phyloP scores from a whole-genome alignment of 768 basidiomycete genomes.

The Trametes sanguinea region DNA sequence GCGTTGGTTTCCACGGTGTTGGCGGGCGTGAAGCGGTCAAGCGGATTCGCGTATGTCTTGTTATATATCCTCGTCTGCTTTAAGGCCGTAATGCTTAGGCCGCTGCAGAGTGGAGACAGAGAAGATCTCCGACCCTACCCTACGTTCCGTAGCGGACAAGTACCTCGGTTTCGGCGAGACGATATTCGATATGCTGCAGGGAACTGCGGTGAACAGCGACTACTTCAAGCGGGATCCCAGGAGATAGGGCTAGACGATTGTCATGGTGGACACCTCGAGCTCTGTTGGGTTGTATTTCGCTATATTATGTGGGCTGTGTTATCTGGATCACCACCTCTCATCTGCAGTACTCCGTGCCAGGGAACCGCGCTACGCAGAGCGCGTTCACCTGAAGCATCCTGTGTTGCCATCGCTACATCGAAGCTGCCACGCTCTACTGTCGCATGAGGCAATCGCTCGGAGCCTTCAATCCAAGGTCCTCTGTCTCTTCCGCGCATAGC shows the following conservation, averaged over 20 bases:
- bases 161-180: conserved; percentile 89
- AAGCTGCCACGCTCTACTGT: too few relatives aligned
- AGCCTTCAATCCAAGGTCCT: too few relatives aligned
- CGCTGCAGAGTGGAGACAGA: conserved; percentile 55
- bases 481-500: too few relatives aligned
- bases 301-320: conserved; percentile 17
- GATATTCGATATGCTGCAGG: conserved; percentile 83
- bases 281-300: conserved; percentile 9
- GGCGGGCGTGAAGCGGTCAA: conserved; percentile 88
- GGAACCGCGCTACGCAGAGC: too few relatives aligned
- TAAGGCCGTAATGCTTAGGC: neutral
- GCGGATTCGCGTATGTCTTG: conserved; percentile 80
- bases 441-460: too few relatives aligned
- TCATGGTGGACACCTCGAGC: neutral
- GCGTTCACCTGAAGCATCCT: too few relatives aligned
- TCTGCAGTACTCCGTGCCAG: neutral
- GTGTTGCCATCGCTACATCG: too few relatives aligned
- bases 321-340: conserved; percentile 1
- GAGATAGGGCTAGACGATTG: conserved; percentile 32
- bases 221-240: conserved; percentile 70
- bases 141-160: conserved; percentile 74
- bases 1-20: conserved; percentile 85
- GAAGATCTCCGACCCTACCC: conserved; percentile 73
- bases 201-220: conserved; percentile 79
- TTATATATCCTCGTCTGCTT: conserved; percentile 5